Percentiles rank a stretch among this genome's conserved stretches.
These are phyloP conservation scores for Allium cepa DNA, from an alignment of 106 monocot species.

Conservation along the genomic window DNA sequence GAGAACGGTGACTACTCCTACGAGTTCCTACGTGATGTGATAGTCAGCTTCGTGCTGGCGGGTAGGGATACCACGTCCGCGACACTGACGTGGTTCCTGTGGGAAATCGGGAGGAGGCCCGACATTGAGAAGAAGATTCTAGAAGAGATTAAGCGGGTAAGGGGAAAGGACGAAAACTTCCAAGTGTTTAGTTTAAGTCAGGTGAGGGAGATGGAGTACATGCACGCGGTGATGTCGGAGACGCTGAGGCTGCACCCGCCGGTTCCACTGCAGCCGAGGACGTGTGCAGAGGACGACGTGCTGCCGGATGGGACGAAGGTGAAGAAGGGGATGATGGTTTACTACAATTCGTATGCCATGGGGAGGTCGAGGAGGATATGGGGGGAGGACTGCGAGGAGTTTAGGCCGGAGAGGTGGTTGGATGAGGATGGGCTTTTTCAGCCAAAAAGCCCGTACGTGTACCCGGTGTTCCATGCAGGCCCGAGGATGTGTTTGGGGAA, in stretches of 20 bases:
- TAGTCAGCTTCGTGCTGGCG: slow-evolving; percentile 65
- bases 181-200: slow-evolving; percentile 2
- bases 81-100: slow-evolving; percentile 69
- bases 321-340: slow-evolving; percentile 10
- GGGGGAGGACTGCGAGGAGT: slow-evolving; percentile 8
- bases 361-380: slow-evolving; percentile 12
- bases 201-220: slow-evolving; percentile 16
- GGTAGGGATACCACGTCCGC: slow-evolving; percentile 56
- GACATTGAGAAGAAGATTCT: slow-evolving; percentile 21
- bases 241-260: slow-evolving; percentile 15
- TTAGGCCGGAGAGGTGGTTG: slow-evolving; percentile 1
- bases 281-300: slow-evolving; percentile 11
- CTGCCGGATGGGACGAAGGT: slow-evolving; percentile 21
- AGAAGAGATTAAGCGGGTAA: slow-evolving; percentile 10
- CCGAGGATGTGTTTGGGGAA: slow-evolving; percentile 51
- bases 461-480: slow-evolving; percentile 23
- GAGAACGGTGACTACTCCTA: not conserved
- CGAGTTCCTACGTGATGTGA: slow-evolving; percentile 30
- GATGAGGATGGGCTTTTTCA: not conserved
- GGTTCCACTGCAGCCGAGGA: not conserved
- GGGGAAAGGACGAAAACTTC: not conserved
- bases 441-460: slow-evolving; percentile 1
- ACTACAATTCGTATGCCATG: slow-evolving; percentile 20
- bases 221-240: slow-evolving; percentile 18
- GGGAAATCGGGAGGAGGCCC: slow-evolving; percentile 24